phyloP scores from a whole-genome alignment of 2,329 filamentous ascomycete species.

The Cladophialophora bantiana region DNA sequence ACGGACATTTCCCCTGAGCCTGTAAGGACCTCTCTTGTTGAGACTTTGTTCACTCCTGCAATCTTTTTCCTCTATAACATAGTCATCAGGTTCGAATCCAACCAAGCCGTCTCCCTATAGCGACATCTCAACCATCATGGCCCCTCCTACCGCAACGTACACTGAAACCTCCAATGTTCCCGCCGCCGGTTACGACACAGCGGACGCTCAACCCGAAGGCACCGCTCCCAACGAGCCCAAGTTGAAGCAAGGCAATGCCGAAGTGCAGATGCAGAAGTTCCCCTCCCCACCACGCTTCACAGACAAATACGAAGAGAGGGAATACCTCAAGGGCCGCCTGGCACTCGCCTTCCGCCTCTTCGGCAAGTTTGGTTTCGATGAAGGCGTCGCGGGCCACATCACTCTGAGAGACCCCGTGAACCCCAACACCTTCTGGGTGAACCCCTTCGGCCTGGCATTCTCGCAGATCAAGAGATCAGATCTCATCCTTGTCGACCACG shows the following conservation, averaged over 20 bases:
- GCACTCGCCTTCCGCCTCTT: slow-evolving; percentile 66
- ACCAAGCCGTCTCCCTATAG: neutral
- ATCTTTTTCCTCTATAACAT: neutral
- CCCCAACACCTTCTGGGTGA: slow-evolving; percentile 59
- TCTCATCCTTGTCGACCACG: slow-evolving; percentile 50
- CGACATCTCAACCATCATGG: slow-evolving; percentile 19
- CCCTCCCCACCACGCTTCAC: slow-evolving; percentile 34
- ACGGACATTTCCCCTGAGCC: neutral
- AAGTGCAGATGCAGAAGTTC: slow-evolving; percentile 34
- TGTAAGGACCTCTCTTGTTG: neutral
- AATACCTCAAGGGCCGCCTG: slow-evolving; percentile 52
- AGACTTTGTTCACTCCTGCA: neutral
- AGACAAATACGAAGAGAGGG: slow-evolving; percentile 48
- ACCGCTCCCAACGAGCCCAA: slow-evolving; percentile 37
- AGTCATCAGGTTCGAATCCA: neutral
- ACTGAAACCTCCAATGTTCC: slow-evolving; percentile 14
- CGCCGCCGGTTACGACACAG: neutral
- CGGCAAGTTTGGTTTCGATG: slow-evolving; percentile 63
- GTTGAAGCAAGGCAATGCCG: slow-evolving; percentile 25
- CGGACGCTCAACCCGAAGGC: slow-evolving; percentile 33
- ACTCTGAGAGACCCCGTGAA: slow-evolving; percentile 63
- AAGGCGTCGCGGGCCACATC: slow-evolving; percentile 68
- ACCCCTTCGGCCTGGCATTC: slow-evolving; percentile 37
- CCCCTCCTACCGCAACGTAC: slow-evolving; percentile 28
- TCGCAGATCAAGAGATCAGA: slow-evolving; percentile 50